Evolutionary conservation across 129 eudicot genomes (phyloP).

Genomic region (sunflower (Helianthus annuus)): HanXRQr2.0-SUNRISE NC_035442.2:134626705-134627204

Average conservation of each 20-base stretch:
- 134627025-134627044: constrained; percentile 66
- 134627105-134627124: constrained; percentile 59
- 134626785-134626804: no score
- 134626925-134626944: constrained; percentile 66
- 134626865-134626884: constrained; percentile 90
- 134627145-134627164: constrained; percentile 47
- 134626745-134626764: no score
- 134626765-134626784: no score
- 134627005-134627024: constrained; percentile 13
- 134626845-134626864: constrained; percentile 36
- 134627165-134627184: constrained; percentile 36
- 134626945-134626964: not conserved
- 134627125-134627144: constrained; percentile 57
- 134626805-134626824: no score
- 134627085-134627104: constrained; percentile 71
- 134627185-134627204: constrained; percentile 28
- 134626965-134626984: not conserved
- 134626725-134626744: not conserved
- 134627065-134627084: constrained; percentile 59
- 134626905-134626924: constrained; percentile 49
- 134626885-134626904: constrained; percentile 85
- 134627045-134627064: constrained; percentile 70
- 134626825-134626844: no score
- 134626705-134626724: not conserved
- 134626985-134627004: not conserved